Evolutionary conservation across 228 moss, liverwort and hornwort genomes (phyloP).

Genomic region (Sphagnum magellanicum): DNA sequence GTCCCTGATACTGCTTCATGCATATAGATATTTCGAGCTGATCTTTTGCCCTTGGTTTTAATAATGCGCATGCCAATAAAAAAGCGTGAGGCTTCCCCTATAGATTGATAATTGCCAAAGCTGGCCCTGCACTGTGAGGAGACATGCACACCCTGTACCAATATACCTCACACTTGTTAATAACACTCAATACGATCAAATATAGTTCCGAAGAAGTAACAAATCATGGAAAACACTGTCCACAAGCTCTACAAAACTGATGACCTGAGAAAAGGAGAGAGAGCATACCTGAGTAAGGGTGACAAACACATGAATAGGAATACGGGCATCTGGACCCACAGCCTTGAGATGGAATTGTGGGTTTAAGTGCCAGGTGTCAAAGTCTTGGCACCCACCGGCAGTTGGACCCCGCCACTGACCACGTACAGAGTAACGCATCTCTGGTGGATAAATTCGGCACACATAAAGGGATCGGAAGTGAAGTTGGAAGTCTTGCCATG

Average conservation of each 20-base stretch:
- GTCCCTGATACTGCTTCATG: slow-evolving; percentile 89
- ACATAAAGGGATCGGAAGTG: slow-evolving; percentile 97
- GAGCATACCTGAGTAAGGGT: slow-evolving; percentile 89
- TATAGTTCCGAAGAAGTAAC: not conserved
- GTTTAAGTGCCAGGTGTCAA: slow-evolving; percentile 93
- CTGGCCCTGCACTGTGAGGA: slow-evolving; percentile 70
- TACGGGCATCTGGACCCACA: slow-evolving; percentile 82
- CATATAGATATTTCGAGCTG: slow-evolving; percentile 86
- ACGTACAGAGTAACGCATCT: slow-evolving; percentile 93
- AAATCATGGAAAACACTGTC: not conserved
- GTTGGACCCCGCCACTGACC: slow-evolving; percentile 94
- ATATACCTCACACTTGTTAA: no score
- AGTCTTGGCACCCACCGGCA: slow-evolving; percentile 99
- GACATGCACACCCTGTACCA: slow-evolving; percentile 76
- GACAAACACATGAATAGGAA: slow-evolving; percentile 93
- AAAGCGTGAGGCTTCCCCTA: slow-evolving; percentile 71
- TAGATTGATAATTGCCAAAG: slow-evolving; percentile 78
- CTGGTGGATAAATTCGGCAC: slow-evolving; percentile 97
- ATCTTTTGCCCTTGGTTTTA: slow-evolving; percentile 79
- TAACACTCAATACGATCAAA: no score
- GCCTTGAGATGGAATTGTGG: slow-evolving; percentile 96
- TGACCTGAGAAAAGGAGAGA: not conserved
- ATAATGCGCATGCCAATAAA: slow-evolving; percentile 96
- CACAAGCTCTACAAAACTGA: no score
- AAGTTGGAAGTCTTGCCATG: slow-evolving; percentile 99